Evolutionary conservation across 169 alveolate species (phyloP).

Genomic region (Cryptosporidium sp.): DNA sequence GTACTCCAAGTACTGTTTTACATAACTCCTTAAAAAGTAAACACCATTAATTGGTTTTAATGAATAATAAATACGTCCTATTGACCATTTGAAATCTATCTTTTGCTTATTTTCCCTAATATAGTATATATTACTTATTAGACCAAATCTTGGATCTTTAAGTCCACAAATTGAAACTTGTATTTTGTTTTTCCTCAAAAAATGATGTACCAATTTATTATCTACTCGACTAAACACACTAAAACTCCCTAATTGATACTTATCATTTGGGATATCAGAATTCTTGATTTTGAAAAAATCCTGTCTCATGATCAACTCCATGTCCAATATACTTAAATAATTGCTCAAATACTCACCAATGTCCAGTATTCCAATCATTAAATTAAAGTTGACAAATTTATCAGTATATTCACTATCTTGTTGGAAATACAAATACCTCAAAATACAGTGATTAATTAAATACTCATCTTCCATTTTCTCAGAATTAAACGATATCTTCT

Average conservation of each 20-base stretch:
- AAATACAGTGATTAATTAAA: slow-evolving; percentile 7
- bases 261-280: not conserved
- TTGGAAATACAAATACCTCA: slow-evolving; percentile 8
- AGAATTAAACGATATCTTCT: slow-evolving; percentile 1
- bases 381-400: not conserved
- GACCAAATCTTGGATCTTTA: not conserved
- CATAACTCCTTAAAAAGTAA: slow-evolving; percentile 45
- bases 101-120: not conserved
- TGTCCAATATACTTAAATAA: slow-evolving; percentile 8
- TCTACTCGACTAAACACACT: slow-evolving; percentile 17
- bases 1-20: slow-evolving; percentile 24
- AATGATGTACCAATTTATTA: slow-evolving; percentile 21
- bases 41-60: slow-evolving; percentile 6
- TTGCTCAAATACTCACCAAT: slow-evolving; percentile 35
- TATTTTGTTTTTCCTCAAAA: slow-evolving; percentile 22
- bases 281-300: not conserved
- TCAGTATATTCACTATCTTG: not conserved
- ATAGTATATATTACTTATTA: slow-evolving; percentile 18
- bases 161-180: not conserved
- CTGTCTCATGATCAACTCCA: slow-evolving; percentile 28
- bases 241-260: slow-evolving; percentile 9
- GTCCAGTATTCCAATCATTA: slow-evolving; percentile 11
- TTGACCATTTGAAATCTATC: slow-evolving; percentile 18
- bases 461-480: not conserved
- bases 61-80: slow-evolving; percentile 20